These are phyloP conservation scores for Lycium barbarum DNA, from an alignment of 257 asterid genomes.

Conservation along the genomic window DNA sequence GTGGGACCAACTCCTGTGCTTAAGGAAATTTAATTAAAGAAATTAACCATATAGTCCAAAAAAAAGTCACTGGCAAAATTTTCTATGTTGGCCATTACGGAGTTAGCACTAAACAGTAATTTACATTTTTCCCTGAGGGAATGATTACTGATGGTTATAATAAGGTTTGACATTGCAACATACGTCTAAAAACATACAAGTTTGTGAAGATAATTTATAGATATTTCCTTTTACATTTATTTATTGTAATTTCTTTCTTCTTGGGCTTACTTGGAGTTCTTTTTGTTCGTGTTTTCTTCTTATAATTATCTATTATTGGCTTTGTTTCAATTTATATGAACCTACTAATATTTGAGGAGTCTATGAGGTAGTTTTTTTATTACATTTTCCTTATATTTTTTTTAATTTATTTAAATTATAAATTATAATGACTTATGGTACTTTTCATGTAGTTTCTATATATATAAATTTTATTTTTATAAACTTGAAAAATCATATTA, in stretches of 20 bases:
- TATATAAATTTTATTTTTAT: too few species aligned
- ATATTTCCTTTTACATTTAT: neutral
- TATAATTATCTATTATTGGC: neutral
- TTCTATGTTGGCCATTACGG: conserved; percentile 28
- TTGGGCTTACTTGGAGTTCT: neutral
- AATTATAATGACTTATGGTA: too few species aligned
- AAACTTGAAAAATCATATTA: too few species aligned
- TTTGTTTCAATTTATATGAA: too few species aligned
- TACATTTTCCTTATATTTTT: too few species aligned
- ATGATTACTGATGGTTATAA: conserved; percentile 21
- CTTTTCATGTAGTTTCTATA: too few species aligned
- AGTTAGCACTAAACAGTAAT: conserved; percentile 13
- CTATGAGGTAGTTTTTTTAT: too few species aligned
- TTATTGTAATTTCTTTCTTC: neutral
- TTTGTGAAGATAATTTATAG: neutral
- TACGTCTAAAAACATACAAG: conserved; percentile 10
- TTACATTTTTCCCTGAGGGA: neutral
- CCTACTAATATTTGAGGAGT: too few species aligned
- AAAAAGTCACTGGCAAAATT: conserved; percentile 13
- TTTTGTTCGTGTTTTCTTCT: neutral
- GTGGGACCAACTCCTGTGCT: neutral
- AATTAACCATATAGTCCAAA: neutral
- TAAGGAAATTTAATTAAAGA: neutral
- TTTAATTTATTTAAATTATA: too few species aligned
- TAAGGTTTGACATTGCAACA: conserved; percentile 25